These are phyloP conservation scores for Austroboletus festivus DNA, from an alignment of 768 basidiomycete species.

Conservation along the genomic window DNA sequence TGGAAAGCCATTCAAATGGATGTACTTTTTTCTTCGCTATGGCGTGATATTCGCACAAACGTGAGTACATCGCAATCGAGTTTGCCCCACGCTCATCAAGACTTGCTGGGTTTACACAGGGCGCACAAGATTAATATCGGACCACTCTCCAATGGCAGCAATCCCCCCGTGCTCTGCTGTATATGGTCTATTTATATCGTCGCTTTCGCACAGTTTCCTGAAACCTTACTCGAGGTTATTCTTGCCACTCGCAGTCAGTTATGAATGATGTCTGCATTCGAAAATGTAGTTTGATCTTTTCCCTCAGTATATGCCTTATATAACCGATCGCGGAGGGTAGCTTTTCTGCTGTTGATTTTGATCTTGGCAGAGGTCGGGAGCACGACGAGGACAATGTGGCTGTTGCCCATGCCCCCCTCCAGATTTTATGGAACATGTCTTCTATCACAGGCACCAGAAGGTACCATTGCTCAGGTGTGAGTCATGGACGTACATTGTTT, in stretches of 20 bases:
- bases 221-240: constrained; percentile 14
- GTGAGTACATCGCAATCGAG: constrained; percentile 11
- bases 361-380: constrained; percentile 4
- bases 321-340: constrained; percentile 14
- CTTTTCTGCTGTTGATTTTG: constrained; percentile 3
- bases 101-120: constrained; percentile 1
- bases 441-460: neutral
- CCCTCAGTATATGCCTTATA: constrained; percentile 20
- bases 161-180: constrained; percentile 5
- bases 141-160: constrained; percentile 9
- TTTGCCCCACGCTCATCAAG: neutral
- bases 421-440: constrained; percentile 11
- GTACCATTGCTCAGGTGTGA: constrained; percentile 9
- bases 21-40: constrained; percentile 30
- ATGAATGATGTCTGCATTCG: neutral
- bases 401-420: neutral
- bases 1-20: constrained; percentile 28
- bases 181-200: constrained; percentile 11
- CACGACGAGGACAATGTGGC: constrained; percentile 1
- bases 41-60: constrained; percentile 13
- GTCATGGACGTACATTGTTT: neutral
- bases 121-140: constrained; percentile 13
- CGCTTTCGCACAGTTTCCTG: constrained; percentile 4
- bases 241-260: constrained; percentile 17
- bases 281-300: neutral